Evolutionary conservation across 352 stramenopile species (phyloP).

Genomic region (Phytophthora boehmeriae): DNA sequence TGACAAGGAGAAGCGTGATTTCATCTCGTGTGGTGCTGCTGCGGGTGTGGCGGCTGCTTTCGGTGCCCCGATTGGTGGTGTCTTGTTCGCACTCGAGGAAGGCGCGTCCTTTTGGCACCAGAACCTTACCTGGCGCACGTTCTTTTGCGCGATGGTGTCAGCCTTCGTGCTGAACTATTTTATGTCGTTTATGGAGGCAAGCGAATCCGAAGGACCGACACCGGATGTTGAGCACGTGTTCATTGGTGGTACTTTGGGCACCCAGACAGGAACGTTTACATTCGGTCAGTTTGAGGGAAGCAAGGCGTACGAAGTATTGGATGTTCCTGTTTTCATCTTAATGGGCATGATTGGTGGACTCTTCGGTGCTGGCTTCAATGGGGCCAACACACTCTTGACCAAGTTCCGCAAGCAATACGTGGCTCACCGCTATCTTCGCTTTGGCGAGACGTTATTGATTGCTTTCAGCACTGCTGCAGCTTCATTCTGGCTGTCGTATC

Average conservation of each 20-base stretch:
- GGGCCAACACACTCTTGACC: constrained; percentile 93
- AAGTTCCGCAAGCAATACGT: constrained; percentile 71
- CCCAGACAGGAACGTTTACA: constrained; percentile 82
- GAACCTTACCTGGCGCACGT: constrained; percentile 97
- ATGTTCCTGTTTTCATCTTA: constrained; percentile 96
- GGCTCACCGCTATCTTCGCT: constrained; percentile 70
- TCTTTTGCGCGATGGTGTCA: constrained; percentile 97
- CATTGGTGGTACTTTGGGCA: constrained; percentile 72
- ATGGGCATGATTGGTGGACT: constrained; percentile 98
- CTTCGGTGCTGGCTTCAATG: constrained; percentile 97
- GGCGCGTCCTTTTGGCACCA: constrained; percentile 98
- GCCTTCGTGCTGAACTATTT: constrained; percentile 89
- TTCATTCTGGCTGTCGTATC: constrained; percentile 83
- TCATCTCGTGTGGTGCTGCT: constrained; percentile 97
- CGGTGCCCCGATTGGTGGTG: constrained; percentile 96
- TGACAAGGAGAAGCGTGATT: constrained; percentile 96
- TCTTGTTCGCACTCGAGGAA: constrained; percentile 98
- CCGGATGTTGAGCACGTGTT: constrained; percentile 52
- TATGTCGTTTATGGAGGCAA: constrained; percentile 77
- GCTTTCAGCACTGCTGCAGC: constrained; percentile 63
- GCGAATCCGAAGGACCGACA: constrained; percentile 33
- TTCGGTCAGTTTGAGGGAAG: constrained; percentile 89
- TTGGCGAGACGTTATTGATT: constrained; percentile 70
- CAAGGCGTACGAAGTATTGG: constrained; percentile 94
- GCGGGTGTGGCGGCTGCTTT: constrained; percentile 98